Evolutionary conservation across 805 yeast genomes (phyloP), one percentile per base, ranked within the genome.

Genomic region (Candida jianshihensis): DNA sequence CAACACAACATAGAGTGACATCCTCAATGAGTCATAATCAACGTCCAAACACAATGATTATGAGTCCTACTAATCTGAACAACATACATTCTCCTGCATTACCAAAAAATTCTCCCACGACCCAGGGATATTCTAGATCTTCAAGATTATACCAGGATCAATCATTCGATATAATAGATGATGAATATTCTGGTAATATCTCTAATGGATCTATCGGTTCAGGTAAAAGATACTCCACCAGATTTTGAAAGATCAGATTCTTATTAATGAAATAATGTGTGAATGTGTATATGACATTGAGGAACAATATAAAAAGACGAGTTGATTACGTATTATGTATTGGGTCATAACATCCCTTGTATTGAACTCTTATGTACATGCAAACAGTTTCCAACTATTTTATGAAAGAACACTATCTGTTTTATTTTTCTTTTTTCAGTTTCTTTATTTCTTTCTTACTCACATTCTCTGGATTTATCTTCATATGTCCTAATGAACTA

Each of bases 171-270:
- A n/a, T n/a, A n/a, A n/a, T n/a, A n/a, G n/a, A n/a, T n/a, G n/a
- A n/a, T n/a, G n/a, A n/a, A n/a, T n/a, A n/a, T n/a, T n/a, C 26
- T 16, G 15, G 31, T 11, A 4, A 5, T 16, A 14, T 16, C 14
- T 28, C 34, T 5, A 25, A 22, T 15, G 20, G 7, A n/a, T 34
- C 37, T 8, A 19, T 28, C 4, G 31, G 30, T 15, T 22, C 34
- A 4, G 28, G 28, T 22, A 51, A 49, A 32, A 39, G 54, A 31
- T 48, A 49, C 28, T 49, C 56, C 2, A 42, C 49, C 54, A 43
- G 56, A 26, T 51, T 51, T 34, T 49, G 31, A 29, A 37, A n/a
- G 19, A 1, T 7, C 11, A 22, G 19, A n/a, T 19, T 22, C 21
- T 24, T 19, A 28, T 16, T 22, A 22, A 14, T 27, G 15, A 21